phyloP scores from a whole-genome alignment of 345 rosid genomes.

The Cardamine occulta region DNA sequence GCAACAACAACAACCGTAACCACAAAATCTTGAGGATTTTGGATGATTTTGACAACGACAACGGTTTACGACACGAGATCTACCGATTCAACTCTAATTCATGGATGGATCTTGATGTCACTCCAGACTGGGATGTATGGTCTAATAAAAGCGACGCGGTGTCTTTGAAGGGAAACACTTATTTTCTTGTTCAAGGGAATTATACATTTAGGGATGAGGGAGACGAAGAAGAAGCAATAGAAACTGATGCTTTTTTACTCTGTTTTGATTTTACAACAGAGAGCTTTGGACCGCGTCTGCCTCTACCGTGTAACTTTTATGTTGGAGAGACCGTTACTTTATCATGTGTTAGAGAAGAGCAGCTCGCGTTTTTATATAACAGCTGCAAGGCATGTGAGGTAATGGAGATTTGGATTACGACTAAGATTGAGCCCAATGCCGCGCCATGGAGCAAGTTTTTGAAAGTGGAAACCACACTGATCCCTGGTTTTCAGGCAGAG shows the following conservation, averaged over 20 bases:
- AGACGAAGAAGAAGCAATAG: neutral
- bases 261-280: conserved; percentile 20
- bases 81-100: neutral
- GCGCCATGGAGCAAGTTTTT: conserved; percentile 1
- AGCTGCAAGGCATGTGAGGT: neutral
- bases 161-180: neutral
- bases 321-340: neutral
- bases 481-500: neutral
- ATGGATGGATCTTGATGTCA: conserved; percentile 8
- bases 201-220: neutral
- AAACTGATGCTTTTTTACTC: neutral
- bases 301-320: neutral
- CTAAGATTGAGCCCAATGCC: neutral
- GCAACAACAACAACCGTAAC: neutral
- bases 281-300: conserved; percentile 5
- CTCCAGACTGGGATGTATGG: neutral
- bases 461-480: neutral
- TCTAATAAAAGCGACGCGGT: neutral
- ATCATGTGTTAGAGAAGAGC: conserved; percentile 3
- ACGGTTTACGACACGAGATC: neutral
- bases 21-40: conserved; percentile 8
- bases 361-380: neutral
- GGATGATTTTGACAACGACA: neutral
- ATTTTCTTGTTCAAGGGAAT: neutral
- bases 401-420: neutral